These are phyloP conservation scores for Stereocaulon alpinum DNA, from an alignment of 495 filamentous ascomycete genomes.

Conservation along the genomic window DNA sequence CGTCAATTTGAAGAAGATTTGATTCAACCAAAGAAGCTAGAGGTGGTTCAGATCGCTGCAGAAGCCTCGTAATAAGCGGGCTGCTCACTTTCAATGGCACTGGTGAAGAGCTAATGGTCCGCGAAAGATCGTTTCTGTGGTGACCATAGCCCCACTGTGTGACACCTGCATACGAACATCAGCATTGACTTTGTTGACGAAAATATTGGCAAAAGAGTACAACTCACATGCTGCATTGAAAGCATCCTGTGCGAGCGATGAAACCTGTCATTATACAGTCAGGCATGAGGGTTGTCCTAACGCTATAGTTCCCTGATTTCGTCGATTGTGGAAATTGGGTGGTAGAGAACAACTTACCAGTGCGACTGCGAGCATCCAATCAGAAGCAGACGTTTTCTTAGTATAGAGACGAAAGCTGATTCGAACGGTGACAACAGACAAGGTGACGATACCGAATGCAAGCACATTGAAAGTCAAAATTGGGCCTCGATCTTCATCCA, in stretches of 20 bases:
- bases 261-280: not conserved
- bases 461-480: constrained; percentile 1
- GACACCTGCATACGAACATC: not conserved
- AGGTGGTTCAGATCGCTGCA: not conserved
- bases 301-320: not conserved
- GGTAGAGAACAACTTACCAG: not conserved
- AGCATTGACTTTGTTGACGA: not conserved
- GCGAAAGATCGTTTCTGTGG: not conserved
- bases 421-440: not conserved
- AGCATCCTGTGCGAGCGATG: constrained; percentile 3
- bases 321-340: not conserved
- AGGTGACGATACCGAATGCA: constrained; percentile 3
- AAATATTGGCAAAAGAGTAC: not conserved
- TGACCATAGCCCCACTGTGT: constrained; percentile 13
- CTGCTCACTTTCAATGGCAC: constrained; percentile 4
- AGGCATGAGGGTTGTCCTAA: not conserved
- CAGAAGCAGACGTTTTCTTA: constrained; percentile 1
- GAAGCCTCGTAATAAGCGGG: not conserved
- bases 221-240: constrained; percentile 8
- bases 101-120: not conserved
- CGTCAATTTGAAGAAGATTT: constrained; percentile 15
- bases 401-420: constrained; percentile 3
- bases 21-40: constrained; percentile 13
- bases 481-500: constrained; percentile 3
- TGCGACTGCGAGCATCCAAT: constrained; percentile 2